Conservation (phyloP, 805 yeast species). For the Ogataea pilisensis region DNA sequence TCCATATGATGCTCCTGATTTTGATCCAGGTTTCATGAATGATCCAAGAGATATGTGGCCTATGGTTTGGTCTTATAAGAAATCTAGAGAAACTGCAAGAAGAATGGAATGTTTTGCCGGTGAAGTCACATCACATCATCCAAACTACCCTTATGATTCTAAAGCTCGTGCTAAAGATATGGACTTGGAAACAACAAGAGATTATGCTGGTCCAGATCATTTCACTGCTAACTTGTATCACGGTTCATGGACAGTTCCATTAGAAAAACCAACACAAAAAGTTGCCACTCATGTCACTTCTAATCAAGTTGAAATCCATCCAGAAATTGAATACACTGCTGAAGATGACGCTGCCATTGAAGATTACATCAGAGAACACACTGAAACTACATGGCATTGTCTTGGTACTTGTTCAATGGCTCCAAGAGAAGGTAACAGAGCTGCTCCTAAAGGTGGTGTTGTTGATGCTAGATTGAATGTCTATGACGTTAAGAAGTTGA, state of each 20-base stretch:
- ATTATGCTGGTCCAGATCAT: conserved; percentile 26
- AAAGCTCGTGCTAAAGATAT: conserved; percentile 27
- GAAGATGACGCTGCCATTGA: conserved; percentile 28
- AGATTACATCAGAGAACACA: conserved; percentile 27
- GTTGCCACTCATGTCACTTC: conserved; percentile 21
- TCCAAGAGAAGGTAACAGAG: conserved; percentile 27
- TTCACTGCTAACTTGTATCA: conserved; percentile 26
- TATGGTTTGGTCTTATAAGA: conserved; percentile 29
- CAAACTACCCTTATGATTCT: conserved; percentile 22
- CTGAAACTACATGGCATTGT: conserved; percentile 31
- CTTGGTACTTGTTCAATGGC: conserved; percentile 28
- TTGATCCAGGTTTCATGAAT: conserved; percentile 29
- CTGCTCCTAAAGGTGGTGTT: conserved; percentile 28
- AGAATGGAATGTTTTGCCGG: conserved; percentile 29
- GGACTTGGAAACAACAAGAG: conserved; percentile 24
- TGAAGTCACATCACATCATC: conserved; percentile 29
- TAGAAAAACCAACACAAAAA: conserved; percentile 20
- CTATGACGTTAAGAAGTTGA: conserved; percentile 25
- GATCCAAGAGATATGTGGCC: conserved; percentile 29
- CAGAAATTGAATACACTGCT: conserved; percentile 22
- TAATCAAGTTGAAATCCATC: conserved; percentile 21
- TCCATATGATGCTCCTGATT: conserved; percentile 27
- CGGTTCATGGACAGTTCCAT: conserved; percentile 29
- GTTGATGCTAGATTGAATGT: conserved; percentile 26
- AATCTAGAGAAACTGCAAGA: conserved; percentile 28